These are phyloP conservation scores for Dactylorhiza incarnata DNA, from an alignment of 106 monocot genomes.

Conservation along the genomic window DNA sequence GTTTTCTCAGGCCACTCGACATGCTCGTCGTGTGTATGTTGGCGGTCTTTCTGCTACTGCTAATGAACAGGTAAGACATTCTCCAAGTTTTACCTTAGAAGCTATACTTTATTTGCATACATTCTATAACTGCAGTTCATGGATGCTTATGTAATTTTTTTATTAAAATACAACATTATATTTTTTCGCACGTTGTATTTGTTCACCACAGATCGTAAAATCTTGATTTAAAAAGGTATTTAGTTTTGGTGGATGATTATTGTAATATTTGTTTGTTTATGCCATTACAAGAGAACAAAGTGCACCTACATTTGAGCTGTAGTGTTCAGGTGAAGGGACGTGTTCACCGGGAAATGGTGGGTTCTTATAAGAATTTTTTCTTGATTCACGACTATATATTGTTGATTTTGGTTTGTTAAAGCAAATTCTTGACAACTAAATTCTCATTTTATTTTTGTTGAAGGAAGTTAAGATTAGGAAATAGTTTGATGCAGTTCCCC, in stretches of 20 bases:
- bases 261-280: neutral
- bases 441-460: neutral
- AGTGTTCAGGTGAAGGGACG: neutral
- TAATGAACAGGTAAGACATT: slow-evolving; percentile 70
- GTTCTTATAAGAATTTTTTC: neutral
- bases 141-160: neutral
- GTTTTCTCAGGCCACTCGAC: slow-evolving; percentile 66
- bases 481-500: neutral
- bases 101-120: neutral
- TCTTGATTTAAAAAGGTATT: neutral
- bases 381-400: neutral
- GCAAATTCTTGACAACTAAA: neutral
- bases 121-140: neutral
- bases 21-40: slow-evolving; percentile 97
- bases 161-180: neutral
- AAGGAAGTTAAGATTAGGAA: too few relatives aligned
- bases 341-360: neutral
- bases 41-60: slow-evolving; percentile 88
- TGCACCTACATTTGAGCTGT: neutral
- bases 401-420: neutral
- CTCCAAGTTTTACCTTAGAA: neutral
- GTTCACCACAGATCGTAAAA: neutral
- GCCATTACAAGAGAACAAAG: neutral
- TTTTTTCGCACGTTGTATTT: neutral
- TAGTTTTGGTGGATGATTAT: neutral